Base-by-base conservation (phyloP, 345 rosid species). In the Clausena lansium region DNA sequence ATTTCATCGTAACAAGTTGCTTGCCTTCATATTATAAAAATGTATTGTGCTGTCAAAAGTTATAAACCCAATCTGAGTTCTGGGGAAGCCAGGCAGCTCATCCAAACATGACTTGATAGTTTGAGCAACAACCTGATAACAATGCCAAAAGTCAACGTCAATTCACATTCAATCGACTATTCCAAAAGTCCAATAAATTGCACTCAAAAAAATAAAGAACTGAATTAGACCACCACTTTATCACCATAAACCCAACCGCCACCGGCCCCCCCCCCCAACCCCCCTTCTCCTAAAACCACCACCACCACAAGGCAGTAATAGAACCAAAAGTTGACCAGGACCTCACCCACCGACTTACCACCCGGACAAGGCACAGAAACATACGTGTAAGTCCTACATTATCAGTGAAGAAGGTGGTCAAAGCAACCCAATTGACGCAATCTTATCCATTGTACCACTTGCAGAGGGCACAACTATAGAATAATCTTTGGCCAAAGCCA, bases 51-150 rank as follows among this genome's bases (percentile, higher is more conserved):
- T 94, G 86, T 97, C 99, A 81, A 76, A 97, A 60, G 99, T 97
- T 78, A 97, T 93, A 86, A 97, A 97, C 54, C 97, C 99, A 83
- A 97, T 93, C 90, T 94, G 99, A 28, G 98, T 97, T 86, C 98
- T 92, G 69, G 99, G 99, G 79, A 77, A 93, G 79, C 98, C 99
- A 41, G 98, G 97, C 79, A 97, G 89, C 75, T 89, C 90, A 87
- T 97, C 99, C 89, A 97, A 87, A 87, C 98, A 93, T 50, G 98
- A 91, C 91, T 83, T 91, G 60, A 97, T 91, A 76, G 99, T 93
- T 83, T 94, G 92, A 77, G 98, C 97, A 66, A 90, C 99, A 77
- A 93, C 92, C 99, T 97, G 84, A 73, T 59, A 82, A 66, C 54
- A 45, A 62, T 67, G 60, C 47, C 77, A 32, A 66, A 74, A 38